A percentile compares a stretch with the other conserved stretches of the same genome.
phyloP scores from a whole-genome alignment of 2,329 filamentous ascomycete genomes.

The Aspergillus ustus region DNA sequence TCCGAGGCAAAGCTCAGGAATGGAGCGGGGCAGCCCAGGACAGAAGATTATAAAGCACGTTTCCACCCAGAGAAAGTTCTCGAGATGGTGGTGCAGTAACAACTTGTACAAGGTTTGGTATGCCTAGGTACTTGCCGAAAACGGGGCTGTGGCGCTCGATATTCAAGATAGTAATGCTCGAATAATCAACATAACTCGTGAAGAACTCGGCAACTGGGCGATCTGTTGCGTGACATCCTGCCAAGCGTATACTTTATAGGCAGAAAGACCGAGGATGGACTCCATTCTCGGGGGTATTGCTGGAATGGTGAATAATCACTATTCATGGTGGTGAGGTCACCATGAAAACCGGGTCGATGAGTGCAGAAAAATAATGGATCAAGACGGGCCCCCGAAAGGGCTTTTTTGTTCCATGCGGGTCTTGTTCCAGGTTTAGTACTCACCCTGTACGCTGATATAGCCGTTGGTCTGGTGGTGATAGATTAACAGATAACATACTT shows the following conservation, averaged over 20 bases:
- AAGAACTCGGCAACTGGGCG: slow-evolving; percentile 18
- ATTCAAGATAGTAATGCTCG: slow-evolving; percentile 12
- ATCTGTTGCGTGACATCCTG: slow-evolving; percentile 27
- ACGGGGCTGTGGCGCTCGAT: slow-evolving; percentile 2
- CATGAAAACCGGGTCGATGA: background rate
- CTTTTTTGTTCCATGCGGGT: background rate
- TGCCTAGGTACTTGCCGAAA: slow-evolving; percentile 16
- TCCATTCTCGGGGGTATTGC: slow-evolving; percentile 18
- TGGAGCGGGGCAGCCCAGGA: slow-evolving; percentile 16
- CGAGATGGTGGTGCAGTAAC: slow-evolving; percentile 2
- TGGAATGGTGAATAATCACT: background rate
- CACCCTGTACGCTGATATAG: no score
- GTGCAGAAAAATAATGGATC: background rate
- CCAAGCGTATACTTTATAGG: slow-evolving; percentile 30
- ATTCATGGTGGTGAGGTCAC: slow-evolving; percentile 1
- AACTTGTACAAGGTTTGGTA: background rate
- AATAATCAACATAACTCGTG: slow-evolving; percentile 8
- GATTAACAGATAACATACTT: no score
- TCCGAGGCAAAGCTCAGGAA: background rate
- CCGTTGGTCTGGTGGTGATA: no score
- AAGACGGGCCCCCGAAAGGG: background rate
- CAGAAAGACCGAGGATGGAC: slow-evolving; percentile 29
- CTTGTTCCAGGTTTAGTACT: background rate
- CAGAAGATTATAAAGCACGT: slow-evolving; percentile 19
- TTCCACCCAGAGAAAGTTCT: slow-evolving; percentile 17